phyloP scores from a whole-genome alignment of 805 yeast species.

The Pachysolen tannophilus region DNA sequence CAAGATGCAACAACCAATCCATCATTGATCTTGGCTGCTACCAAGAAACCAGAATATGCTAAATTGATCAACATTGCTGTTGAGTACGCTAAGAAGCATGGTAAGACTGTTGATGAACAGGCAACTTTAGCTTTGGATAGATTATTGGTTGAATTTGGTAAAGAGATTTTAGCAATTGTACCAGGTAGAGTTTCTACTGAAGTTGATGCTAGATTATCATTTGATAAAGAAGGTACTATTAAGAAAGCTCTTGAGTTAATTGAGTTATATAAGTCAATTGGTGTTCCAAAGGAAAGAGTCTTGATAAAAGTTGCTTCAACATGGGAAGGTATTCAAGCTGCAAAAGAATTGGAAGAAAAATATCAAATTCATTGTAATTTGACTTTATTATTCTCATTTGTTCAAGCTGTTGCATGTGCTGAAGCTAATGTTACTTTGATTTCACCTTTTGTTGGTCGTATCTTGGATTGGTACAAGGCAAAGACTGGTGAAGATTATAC shows the following conservation, averaged over 20 bases:
- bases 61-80: conserved; percentile 87
- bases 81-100: conserved; percentile 67
- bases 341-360: conserved; percentile 86
- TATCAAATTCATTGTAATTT: conserved; percentile 91
- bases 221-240: conserved; percentile 89
- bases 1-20: conserved; percentile 99
- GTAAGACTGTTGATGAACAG: conserved; percentile 51
- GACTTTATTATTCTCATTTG: conserved; percentile 90
- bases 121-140: conserved; percentile 84
- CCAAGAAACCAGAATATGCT: conserved; percentile 85
- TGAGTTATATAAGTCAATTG: conserved; percentile 74
- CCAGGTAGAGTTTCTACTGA: conserved; percentile 99
- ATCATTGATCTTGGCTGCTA: conserved; percentile 90
- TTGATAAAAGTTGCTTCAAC: conserved; percentile 96
- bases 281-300: conserved; percentile 83
- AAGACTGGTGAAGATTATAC: conserved; percentile 78
- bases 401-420: conserved; percentile 98
- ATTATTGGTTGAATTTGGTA: conserved; percentile 93
- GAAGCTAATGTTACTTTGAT: conserved; percentile 94
- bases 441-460: conserved; percentile 99
- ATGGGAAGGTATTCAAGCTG: conserved; percentile 99
- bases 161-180: conserved; percentile 83
- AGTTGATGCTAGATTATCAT: conserved; percentile 97
- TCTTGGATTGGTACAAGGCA: conserved; percentile 97
- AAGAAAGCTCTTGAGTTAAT: conserved; percentile 91